phyloP scores from a whole-genome alignment of 148 eudicot species.

The Dysphania ambrosioides region DNA sequence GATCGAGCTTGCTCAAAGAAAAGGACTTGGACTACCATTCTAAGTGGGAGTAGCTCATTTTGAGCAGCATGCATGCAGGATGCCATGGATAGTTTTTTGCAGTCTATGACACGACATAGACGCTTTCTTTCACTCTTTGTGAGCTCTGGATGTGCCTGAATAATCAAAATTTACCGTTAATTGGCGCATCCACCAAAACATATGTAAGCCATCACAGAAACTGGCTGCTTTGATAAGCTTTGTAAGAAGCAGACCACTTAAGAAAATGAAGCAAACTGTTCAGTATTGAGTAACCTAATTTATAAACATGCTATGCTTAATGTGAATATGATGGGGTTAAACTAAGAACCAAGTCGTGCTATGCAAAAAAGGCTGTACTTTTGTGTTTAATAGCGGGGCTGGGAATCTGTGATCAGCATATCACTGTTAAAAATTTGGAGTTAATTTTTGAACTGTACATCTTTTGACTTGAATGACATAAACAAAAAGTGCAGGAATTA shows the following conservation, averaged over 20 bases:
- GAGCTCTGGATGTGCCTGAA: conserved; percentile 67
- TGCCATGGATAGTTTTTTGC: conserved; percentile 70
- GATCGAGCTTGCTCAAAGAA: conserved; percentile 82
- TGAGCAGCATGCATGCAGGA: conserved; percentile 73
- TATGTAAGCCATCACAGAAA: background rate
- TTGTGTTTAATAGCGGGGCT: too few species aligned
- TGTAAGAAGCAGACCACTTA: background rate
- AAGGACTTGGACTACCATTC: conserved; percentile 83
- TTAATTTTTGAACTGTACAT: background rate
- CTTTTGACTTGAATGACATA: background rate
- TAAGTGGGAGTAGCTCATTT: conserved; percentile 69
- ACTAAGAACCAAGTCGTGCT: too few species aligned
- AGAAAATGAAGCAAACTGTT: too few species aligned
- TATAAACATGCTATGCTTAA: too few species aligned
- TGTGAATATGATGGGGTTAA: background rate
- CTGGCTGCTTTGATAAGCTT: background rate
- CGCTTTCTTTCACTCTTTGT: conserved; percentile 69
- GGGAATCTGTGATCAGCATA: background rate
- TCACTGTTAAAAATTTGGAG: background rate
- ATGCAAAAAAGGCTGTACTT: too few species aligned
- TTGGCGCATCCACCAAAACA: background rate
- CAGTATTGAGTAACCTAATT: too few species aligned
- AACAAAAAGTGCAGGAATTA: background rate
- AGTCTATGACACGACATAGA: conserved; percentile 65
- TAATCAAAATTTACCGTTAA: background rate